Evolutionary conservation across 1,139 yeast species (phyloP).

Genomic region (Kurtzmaniella natalensis): DNA sequence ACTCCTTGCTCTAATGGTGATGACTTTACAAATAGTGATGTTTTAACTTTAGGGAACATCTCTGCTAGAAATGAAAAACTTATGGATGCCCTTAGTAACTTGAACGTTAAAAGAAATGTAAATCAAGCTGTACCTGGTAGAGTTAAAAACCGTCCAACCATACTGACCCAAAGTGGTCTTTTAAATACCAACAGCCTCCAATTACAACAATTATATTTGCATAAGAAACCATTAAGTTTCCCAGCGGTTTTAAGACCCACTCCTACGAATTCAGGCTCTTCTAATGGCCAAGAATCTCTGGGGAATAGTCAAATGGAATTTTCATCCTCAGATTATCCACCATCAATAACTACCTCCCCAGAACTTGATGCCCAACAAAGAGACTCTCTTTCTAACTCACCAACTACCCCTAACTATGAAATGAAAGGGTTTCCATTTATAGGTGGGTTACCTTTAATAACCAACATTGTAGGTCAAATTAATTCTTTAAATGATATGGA

Average conservation of each 20-base stretch:
- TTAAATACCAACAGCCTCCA: slow-evolving; percentile 9
- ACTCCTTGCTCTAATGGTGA: slow-evolving; percentile 12
- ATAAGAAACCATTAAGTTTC: slow-evolving; percentile 36
- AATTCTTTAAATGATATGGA: slow-evolving; percentile 1
- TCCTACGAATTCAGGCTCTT: not conserved
- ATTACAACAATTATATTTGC: slow-evolving; percentile 27
- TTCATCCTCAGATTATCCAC: not conserved
- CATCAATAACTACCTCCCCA: slow-evolving; percentile 1
- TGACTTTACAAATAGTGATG: slow-evolving; percentile 6
- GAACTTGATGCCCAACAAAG: not conserved
- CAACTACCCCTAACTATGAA: slow-evolving; percentile 8
- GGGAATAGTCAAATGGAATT: not conserved
- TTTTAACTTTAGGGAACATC: not conserved
- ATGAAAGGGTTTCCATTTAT: slow-evolving; percentile 5
- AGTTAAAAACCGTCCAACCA: slow-evolving; percentile 10
- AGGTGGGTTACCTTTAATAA: not conserved
- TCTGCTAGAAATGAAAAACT: slow-evolving; percentile 8
- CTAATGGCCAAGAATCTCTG: not conserved
- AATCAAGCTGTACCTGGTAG: slow-evolving; percentile 16
- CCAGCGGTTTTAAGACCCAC: slow-evolving; percentile 42
- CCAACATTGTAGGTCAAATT: slow-evolving; percentile 7
- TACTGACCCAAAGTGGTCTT: slow-evolving; percentile 1
- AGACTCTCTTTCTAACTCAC: slow-evolving; percentile 1
- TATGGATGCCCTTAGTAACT: slow-evolving; percentile 21
- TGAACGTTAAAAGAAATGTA: slow-evolving; percentile 11